phyloP scores from a whole-genome alignment of 768 basidiomycete species.

The Tylopilus felleus region DNA sequence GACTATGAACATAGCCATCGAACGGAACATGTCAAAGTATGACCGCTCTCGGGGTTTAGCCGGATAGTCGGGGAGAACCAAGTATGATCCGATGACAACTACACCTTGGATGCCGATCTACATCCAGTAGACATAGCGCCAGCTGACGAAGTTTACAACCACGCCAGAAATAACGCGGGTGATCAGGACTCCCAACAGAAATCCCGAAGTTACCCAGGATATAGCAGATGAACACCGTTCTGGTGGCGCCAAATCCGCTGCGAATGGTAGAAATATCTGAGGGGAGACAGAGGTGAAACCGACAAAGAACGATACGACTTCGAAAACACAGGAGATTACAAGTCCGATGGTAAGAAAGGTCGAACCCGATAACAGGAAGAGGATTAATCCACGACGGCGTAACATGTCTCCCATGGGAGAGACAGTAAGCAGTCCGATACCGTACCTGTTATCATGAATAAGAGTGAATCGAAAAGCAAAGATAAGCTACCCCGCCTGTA shows the following conservation, averaged over 20 bases:
- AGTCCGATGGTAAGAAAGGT: not conserved
- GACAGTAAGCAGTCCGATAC: not conserved
- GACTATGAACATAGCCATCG: not conserved
- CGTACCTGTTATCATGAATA: not conserved
- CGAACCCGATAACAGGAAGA: too few relatives aligned
- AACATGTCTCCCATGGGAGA: too few relatives aligned
- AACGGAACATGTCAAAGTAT: not conserved
- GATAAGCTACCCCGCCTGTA: not conserved
- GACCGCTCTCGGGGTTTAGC: not conserved
- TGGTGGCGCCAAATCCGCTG: not conserved
- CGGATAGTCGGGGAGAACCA: not conserved
- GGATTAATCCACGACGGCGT: too few relatives aligned
- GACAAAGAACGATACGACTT: not conserved
- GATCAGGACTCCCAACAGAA: not conserved
- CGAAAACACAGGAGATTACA: not conserved
- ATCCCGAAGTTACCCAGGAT: not conserved
- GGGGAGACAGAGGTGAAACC: not conserved
- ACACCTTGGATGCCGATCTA: not conserved
- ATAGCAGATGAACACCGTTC: not conserved
- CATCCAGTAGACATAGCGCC: not conserved
- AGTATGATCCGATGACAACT: not conserved
- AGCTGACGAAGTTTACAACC: not conserved
- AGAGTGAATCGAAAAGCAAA: not conserved
- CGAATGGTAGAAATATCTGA: not conserved
- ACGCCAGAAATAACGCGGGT: not conserved